These are phyloP conservation scores for Blastomyces gilchristii DNA, from an alignment of 2,329 filamentous ascomycete species.

Conservation along the genomic window DNA sequence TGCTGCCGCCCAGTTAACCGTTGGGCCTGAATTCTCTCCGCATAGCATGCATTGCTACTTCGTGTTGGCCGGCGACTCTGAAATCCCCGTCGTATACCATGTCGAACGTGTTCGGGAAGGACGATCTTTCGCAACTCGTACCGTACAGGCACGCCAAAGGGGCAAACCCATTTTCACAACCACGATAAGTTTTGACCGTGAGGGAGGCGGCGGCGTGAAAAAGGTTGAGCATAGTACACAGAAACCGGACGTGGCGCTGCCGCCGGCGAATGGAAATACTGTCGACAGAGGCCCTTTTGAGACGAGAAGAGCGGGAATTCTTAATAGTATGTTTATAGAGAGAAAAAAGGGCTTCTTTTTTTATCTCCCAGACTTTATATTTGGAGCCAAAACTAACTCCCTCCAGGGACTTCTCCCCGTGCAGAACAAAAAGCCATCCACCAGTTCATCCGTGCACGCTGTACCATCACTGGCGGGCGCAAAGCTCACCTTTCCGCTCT, in stretches of 20 bases:
- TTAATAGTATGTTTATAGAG: slow-evolving; percentile 38
- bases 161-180: slow-evolving; percentile 91
- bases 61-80: slow-evolving; percentile 74
- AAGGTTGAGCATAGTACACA: slow-evolving; percentile 55
- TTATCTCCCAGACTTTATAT: not conserved
- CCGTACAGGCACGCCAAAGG: slow-evolving; percentile 86
- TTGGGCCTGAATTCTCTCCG: slow-evolving; percentile 65
- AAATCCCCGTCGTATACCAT: slow-evolving; percentile 84
- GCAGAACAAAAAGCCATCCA: slow-evolving; percentile 58
- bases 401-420: slow-evolving; percentile 32
- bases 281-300: slow-evolving; percentile 45
- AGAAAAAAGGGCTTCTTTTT: not conserved
- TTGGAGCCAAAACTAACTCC: not conserved
- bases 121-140: slow-evolving; percentile 78
- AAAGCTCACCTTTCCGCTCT: slow-evolving; percentile 77
- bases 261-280: slow-evolving; percentile 28
- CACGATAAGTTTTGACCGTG: slow-evolving; percentile 76
- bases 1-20: slow-evolving; percentile 76
- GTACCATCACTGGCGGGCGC: slow-evolving; percentile 66
- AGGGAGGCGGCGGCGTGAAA: slow-evolving; percentile 43
- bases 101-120: slow-evolving; percentile 91
- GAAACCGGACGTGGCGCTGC: slow-evolving; percentile 45
- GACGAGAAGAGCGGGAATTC: slow-evolving; percentile 46
- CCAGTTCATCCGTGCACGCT: slow-evolving; percentile 43
- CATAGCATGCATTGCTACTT: slow-evolving; percentile 99